phyloP scores from a whole-genome alignment of 306 rosid genomes.

The Echinosophora koreensis region DNA sequence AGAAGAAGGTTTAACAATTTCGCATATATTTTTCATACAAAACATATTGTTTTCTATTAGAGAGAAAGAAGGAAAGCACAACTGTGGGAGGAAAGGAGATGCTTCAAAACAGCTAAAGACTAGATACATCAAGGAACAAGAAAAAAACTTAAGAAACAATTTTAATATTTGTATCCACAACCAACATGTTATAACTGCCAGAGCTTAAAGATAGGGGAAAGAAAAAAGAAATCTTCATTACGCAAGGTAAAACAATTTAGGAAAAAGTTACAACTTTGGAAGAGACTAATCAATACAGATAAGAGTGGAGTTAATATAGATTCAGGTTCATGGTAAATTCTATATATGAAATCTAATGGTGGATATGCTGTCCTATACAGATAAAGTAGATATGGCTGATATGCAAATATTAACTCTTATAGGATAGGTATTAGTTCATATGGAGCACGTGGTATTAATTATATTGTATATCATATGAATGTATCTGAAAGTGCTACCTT shows the following conservation, averaged over 20 bases:
- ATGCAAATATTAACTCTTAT: background rate
- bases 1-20: conserved; percentile 1
- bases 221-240: conserved; percentile 17
- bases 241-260: conserved; percentile 37
- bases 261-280: background rate
- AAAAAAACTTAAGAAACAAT: conserved; percentile 21
- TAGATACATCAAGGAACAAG: conserved; percentile 18
- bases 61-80: conserved; percentile 15
- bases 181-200: conserved; percentile 1
- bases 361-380: background rate
- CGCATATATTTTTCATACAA: background rate
- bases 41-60: conserved; percentile 1
- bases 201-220: conserved; percentile 7
- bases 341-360: background rate
- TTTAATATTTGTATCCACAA: conserved; percentile 23
- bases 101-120: conserved; percentile 20
- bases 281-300: conserved; percentile 15
- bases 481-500: conserved; percentile 65
- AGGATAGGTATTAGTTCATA: conserved; percentile 24
- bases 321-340: background rate
- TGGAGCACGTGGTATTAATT: conserved; percentile 10
- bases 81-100: conserved; percentile 16
- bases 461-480: conserved; percentile 27
- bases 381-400: conserved; percentile 12
- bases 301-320: background rate